These are phyloP conservation scores for Penicillium mononematosum DNA, from an alignment of 495 filamentous ascomycete species.

Conservation along the genomic window DNA sequence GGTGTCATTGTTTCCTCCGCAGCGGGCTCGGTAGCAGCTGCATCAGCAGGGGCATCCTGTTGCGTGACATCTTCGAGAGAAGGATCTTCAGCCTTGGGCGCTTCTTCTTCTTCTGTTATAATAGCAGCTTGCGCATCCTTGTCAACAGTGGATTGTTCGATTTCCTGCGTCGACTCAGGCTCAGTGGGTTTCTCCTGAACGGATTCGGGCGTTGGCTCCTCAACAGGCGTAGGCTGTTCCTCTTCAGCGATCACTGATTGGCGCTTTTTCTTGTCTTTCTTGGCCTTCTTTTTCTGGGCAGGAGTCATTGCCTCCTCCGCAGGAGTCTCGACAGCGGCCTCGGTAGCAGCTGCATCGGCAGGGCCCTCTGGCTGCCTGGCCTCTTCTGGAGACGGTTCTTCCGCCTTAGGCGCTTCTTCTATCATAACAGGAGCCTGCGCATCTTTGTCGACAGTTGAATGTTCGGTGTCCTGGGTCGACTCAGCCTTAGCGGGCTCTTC, in stretches of 20 bases:
- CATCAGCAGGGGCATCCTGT: slow-evolving; percentile 8
- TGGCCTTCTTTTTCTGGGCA: slow-evolving; percentile 41
- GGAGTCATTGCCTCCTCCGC: slow-evolving; percentile 15
- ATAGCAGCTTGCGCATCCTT: not conserved
- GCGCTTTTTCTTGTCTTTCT: slow-evolving; percentile 29
- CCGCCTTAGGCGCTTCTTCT: slow-evolving; percentile 4
- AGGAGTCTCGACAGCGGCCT: not conserved
- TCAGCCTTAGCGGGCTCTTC: slow-evolving; percentile 7
- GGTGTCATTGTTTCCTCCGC: slow-evolving; percentile 30
- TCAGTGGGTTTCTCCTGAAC: not conserved
- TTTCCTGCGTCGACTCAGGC: not conserved
- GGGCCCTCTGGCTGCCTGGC: slow-evolving; percentile 4
- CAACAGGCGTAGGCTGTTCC: not conserved
- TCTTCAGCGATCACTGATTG: not conserved
- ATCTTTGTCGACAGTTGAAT: not conserved
- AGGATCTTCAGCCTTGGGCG: not conserved
- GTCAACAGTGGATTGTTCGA: not conserved
- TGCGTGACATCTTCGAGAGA: not conserved
- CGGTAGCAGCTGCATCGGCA: slow-evolving; percentile 9
- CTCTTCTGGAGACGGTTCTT: slow-evolving; percentile 5
- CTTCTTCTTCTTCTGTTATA: not conserved
- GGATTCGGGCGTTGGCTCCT: not conserved
- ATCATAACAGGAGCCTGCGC: not conserved
- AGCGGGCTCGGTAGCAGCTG: not conserved
- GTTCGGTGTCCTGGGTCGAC: not conserved